A percentile compares a stretch with the other conserved stretches of the same genome.
Evolutionary conservation across 495 filamentous ascomycete genomes (phyloP).

Genomic region (Recurvomyces mirabilis): DNA sequence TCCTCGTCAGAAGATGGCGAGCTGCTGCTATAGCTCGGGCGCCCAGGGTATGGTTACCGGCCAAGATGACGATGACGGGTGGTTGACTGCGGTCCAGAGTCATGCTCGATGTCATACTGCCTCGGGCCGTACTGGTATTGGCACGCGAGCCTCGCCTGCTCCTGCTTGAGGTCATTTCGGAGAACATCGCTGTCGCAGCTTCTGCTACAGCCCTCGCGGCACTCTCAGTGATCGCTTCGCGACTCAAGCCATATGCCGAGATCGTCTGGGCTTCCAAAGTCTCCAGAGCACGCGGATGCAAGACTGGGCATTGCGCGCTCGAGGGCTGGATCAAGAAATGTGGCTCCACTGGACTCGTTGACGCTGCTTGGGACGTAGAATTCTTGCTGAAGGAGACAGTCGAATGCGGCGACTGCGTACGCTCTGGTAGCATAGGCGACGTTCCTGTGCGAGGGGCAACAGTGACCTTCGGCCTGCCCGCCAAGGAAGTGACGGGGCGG

Average conservation of each 20-base stretch:
- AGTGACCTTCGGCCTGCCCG: not conserved
- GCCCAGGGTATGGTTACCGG: constrained; percentile 79
- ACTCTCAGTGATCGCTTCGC: constrained; percentile 85
- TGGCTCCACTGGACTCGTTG: not conserved
- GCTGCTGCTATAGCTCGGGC: constrained; percentile 74
- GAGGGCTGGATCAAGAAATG: constrained; percentile 8
- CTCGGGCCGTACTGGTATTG: constrained; percentile 24
- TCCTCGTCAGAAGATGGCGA: constrained; percentile 73
- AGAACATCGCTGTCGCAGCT: constrained; percentile 48
- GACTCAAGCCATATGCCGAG: constrained; percentile 69
- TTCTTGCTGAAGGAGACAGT: constrained; percentile 2
- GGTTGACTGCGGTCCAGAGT: constrained; percentile 34
- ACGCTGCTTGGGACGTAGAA: not conserved
- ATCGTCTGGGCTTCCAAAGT: constrained; percentile 82
- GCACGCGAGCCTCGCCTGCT: constrained; percentile 30
- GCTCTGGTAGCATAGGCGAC: constrained; percentile 4
- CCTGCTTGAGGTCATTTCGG: constrained; percentile 31
- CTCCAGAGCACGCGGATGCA: constrained; percentile 75
- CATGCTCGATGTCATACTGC: constrained; percentile 26
- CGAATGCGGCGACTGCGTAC: constrained; percentile 10
- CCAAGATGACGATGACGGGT: constrained; percentile 67
- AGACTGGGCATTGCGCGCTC: constrained; percentile 49
- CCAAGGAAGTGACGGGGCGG: constrained; percentile 5
- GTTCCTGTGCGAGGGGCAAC: constrained; percentile 6
- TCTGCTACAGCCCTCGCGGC: constrained; percentile 79